Percentiles rank a stretch among this genome's conserved stretches.
Conservation (phyloP, 352 stramenopile genomes). For the Pythium guiyangense region DNA sequence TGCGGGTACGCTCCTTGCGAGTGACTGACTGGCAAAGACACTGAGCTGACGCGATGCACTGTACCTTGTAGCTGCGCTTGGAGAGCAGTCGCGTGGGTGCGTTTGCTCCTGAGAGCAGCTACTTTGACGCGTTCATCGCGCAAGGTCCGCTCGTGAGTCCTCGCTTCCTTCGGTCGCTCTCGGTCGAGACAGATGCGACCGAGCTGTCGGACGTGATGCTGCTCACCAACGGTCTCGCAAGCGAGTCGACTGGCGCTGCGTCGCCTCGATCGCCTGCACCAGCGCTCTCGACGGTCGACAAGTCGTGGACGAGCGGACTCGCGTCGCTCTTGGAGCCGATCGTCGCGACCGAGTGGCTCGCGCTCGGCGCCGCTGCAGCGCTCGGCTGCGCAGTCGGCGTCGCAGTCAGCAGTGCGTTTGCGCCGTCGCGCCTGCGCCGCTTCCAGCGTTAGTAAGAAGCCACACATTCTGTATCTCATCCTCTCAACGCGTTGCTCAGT, state of each 20-base stretch:
- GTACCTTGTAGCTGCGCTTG: constrained; percentile 14
- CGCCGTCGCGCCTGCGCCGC: constrained; percentile 2
- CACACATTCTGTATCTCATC: too few species aligned
- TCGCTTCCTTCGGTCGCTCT: constrained; percentile 20
- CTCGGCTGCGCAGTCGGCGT: constrained; percentile 31
- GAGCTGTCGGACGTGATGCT: constrained; percentile 9
- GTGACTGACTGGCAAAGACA: neutral
- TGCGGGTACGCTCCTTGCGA: constrained; percentile 25
- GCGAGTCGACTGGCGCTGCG: neutral
- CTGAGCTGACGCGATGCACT: neutral
- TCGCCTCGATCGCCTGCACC: neutral
- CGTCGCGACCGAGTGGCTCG: constrained; percentile 17
- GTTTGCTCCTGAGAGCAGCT: constrained; percentile 14
- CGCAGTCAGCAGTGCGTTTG: constrained; percentile 7
- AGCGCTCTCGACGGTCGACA: too few species aligned
- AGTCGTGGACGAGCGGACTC: neutral
- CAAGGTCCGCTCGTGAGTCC: constrained; percentile 18
- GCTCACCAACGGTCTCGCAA: neutral
- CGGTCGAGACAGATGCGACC: constrained; percentile 13
- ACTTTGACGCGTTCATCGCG: constrained; percentile 13
- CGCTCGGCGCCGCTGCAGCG: constrained; percentile 21
- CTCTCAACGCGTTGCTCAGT: too few species aligned
- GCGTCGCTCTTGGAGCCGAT: constrained; percentile 2
- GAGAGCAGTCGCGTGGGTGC: constrained; percentile 9
- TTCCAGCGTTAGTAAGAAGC: neutral